A percentile compares a stretch with the other conserved stretches of the same genome.
phyloP scores from a whole-genome alignment of 257 asterid genomes.

The Salvia hispanica region DNA sequence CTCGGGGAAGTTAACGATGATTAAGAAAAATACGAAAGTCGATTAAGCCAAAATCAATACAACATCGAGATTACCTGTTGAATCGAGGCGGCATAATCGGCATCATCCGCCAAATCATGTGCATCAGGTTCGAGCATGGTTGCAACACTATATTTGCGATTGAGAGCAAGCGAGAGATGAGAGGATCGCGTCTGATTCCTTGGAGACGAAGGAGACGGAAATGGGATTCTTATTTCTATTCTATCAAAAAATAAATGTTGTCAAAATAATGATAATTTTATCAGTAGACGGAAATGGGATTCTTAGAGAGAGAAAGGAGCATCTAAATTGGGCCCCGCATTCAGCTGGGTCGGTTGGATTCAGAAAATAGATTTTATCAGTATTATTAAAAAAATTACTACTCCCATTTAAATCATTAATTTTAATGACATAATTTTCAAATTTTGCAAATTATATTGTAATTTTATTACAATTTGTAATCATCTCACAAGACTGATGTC shows the following conservation, averaged over 20 bases:
- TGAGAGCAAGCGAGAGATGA: slow-evolving; percentile 4
- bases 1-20: slow-evolving; percentile 5
- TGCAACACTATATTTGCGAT: slow-evolving; percentile 16
- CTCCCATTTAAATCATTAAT: too few relatives aligned
- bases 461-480: too few relatives aligned
- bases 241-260: neutral
- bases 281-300: too few relatives aligned
- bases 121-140: slow-evolving; percentile 76
- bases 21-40: neutral
- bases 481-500: too few relatives aligned
- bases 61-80: slow-evolving; percentile 56
- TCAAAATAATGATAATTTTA: neutral
- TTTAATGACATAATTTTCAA: too few relatives aligned
- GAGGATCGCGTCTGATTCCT: slow-evolving; percentile 33
- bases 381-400: too few relatives aligned
- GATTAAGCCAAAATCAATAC: slow-evolving; percentile 15
- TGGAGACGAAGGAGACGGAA: slow-evolving; percentile 37
- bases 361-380: too few relatives aligned
- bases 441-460: too few relatives aligned
- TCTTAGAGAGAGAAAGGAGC: neutral
- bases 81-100: slow-evolving; percentile 89
- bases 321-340: slow-evolving; percentile 10
- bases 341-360: neutral
- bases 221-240: slow-evolving; percentile 17
- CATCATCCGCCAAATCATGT: slow-evolving; percentile 86